A percentile compares a stretch with the other conserved stretches of the same genome.
These are phyloP conservation scores for rapeseed (Brassica napus) DNA, from an alignment of 345 rosid genomes.

Conservation along the genomic window Da-Ae NC_063446.1:63179001-63179500, in stretches of 20 bases:
- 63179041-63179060: slow-evolving; percentile 53
- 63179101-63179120: slow-evolving; percentile 44
- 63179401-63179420: slow-evolving; percentile 51
- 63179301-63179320: slow-evolving; percentile 50
- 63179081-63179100: slow-evolving; percentile 57
- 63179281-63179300: slow-evolving; percentile 56
- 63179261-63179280: slow-evolving; percentile 56
- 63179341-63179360: slow-evolving; percentile 45
- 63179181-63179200: background rate
- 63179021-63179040: slow-evolving; percentile 49
- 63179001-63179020: background rate
- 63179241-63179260: slow-evolving; percentile 45
- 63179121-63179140: slow-evolving; percentile 39
- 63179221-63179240: background rate
- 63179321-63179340: slow-evolving; percentile 55
- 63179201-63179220: background rate
- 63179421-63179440: slow-evolving; percentile 51
- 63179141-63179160: slow-evolving; percentile 45
- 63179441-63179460: slow-evolving; percentile 50
- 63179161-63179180: slow-evolving; percentile 35
- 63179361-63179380: slow-evolving; percentile 51
- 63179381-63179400: slow-evolving; percentile 52
- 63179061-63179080: slow-evolving; percentile 48
- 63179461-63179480: slow-evolving; percentile 56
- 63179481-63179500: background rate